A percentile compares a stretch with the other conserved stretches of the same genome.
These are phyloP conservation scores for Kwoniella sp. DNA, from an alignment of 768 basidiomycete genomes.

Conservation along the genomic window DNA sequence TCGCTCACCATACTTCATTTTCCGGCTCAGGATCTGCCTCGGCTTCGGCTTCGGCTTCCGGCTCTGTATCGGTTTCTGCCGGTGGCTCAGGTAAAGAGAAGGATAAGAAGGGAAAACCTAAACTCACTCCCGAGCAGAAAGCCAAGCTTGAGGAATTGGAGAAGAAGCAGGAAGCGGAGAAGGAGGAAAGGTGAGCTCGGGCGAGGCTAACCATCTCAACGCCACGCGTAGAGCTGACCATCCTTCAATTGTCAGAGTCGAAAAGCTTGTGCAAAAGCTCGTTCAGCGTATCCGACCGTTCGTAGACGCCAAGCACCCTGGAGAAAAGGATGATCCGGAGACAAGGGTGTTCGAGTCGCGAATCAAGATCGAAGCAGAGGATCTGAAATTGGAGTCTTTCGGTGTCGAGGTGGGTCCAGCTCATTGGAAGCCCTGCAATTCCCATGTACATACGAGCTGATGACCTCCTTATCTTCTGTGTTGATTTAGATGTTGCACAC, in stretches of 20 bases:
- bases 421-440: neutral
- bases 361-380: slow-evolving; percentile 83
- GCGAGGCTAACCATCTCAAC: neutral
- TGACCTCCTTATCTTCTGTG: neutral
- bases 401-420: slow-evolving; percentile 76
- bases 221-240: slow-evolving; percentile 59
- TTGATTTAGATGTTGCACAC: slow-evolving; percentile 73
- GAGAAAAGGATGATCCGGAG: slow-evolving; percentile 71
- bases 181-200: slow-evolving; percentile 45
- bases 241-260: too few species aligned
- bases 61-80: slow-evolving; percentile 12
- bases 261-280: slow-evolving; percentile 74
- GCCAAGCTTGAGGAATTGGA: slow-evolving; percentile 82
- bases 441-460: neutral
- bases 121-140: slow-evolving; percentile 77
- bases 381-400: slow-evolving; percentile 95
- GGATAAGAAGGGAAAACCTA: slow-evolving; percentile 56
- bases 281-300: slow-evolving; percentile 83
- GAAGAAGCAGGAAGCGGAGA: slow-evolving; percentile 70
- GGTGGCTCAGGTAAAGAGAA: slow-evolving; percentile 42
- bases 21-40: slow-evolving; percentile 27
- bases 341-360: slow-evolving; percentile 73
- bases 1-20: slow-evolving; percentile 36
- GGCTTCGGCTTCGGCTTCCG: slow-evolving; percentile 30
- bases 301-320: slow-evolving; percentile 81